phyloP scores from a whole-genome alignment of 176 grass and related monocot species.

The Eragrostis nindensis region DNA sequence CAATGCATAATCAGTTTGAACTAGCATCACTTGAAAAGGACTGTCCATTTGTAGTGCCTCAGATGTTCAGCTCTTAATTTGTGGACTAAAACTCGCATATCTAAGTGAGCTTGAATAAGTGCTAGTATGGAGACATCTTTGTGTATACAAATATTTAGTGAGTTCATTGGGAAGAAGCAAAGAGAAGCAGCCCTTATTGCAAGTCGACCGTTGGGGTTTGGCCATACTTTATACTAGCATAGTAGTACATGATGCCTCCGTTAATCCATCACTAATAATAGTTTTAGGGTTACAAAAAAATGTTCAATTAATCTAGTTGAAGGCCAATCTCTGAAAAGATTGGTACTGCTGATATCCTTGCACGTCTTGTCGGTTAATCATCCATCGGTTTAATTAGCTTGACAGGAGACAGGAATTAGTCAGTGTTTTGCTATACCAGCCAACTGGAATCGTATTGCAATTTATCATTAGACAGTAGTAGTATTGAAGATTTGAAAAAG shows the following conservation, averaged over 20 bases:
- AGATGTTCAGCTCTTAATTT: neutral
- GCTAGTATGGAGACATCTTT: neutral
- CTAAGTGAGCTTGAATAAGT: neutral
- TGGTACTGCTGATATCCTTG: conserved; percentile 12
- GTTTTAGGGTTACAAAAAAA: neutral
- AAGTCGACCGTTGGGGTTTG: neutral
- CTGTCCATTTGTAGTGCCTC: conserved; percentile 16
- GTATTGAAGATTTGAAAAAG: neutral
- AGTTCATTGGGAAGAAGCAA: neutral
- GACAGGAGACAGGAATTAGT: neutral
- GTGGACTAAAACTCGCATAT: neutral
- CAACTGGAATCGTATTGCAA: conserved; percentile 33
- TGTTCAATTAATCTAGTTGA: conserved; percentile 31
- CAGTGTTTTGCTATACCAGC: neutral
- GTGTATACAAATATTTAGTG: neutral
- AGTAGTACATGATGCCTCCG: neutral
- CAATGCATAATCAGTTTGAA: conserved; percentile 10
- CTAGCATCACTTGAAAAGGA: conserved; percentile 36
- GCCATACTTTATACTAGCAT: neutral
- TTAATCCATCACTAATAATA: neutral
- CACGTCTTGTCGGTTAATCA: conserved; percentile 20
- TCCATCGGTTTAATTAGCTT: conserved; percentile 18
- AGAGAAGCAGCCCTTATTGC: neutral
- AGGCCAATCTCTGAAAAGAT: conserved; percentile 37
- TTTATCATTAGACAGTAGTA: neutral